These are phyloP conservation scores for Botrytis paeoniae DNA, from an alignment of 2,329 filamentous ascomycete genomes.

Conservation along the genomic window DNA sequence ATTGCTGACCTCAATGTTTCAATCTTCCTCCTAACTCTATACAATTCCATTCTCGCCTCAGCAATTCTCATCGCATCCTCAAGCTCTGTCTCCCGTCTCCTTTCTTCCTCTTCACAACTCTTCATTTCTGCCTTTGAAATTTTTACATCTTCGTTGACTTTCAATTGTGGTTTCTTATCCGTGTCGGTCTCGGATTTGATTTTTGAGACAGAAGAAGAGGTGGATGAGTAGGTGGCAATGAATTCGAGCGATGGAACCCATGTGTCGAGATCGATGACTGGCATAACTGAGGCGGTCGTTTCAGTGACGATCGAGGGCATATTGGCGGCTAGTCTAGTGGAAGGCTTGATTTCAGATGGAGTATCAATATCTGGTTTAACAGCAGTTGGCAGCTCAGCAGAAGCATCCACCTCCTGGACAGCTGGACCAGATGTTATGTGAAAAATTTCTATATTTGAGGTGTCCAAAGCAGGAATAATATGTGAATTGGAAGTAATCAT, in stretches of 20 bases:
- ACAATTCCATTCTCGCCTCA: neutral
- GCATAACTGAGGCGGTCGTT: neutral
- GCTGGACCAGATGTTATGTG: neutral
- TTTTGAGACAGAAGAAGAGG: no score
- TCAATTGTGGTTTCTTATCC: neutral
- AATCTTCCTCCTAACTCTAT: neutral
- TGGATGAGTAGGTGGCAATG: neutral
- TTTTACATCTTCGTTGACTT: neutral
- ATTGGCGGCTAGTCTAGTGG: neutral
- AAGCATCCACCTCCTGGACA: neutral
- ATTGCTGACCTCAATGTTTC: neutral
- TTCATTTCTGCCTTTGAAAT: neutral
- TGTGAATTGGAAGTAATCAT: neutral
- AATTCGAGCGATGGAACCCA: neutral
- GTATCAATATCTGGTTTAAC: no score
- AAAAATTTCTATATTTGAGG: neutral
- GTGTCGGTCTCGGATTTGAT: neutral
- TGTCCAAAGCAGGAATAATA: neutral
- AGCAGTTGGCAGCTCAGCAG: no score
- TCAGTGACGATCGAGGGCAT: no score
- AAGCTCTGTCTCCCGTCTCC: neutral
- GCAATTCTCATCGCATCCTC: conserved; percentile 1
- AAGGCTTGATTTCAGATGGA: neutral
- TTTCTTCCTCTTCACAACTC: neutral
- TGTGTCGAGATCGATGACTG: neutral